These are phyloP conservation scores for Elsinoe australis DNA, from an alignment of 2,329 filamentous ascomycete species.

Conservation along the genomic window DNA sequence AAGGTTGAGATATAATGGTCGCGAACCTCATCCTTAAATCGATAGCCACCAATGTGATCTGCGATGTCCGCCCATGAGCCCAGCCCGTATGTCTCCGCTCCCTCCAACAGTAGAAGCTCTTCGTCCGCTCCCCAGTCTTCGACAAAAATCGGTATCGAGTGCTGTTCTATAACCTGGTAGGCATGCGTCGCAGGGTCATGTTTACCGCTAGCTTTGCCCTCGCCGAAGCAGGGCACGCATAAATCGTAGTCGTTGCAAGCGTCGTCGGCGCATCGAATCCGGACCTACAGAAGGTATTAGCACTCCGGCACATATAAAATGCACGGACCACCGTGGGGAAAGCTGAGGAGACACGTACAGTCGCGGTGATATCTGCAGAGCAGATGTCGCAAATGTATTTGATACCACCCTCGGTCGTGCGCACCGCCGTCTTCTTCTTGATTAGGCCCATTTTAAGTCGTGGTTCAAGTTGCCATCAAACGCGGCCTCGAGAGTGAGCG, in stretches of 20 bases:
- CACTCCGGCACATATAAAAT: constrained; percentile 11
- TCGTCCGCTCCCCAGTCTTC: constrained; percentile 96
- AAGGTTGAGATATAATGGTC: constrained; percentile 90
- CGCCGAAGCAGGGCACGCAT: constrained; percentile 88
- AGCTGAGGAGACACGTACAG: constrained; percentile 52
- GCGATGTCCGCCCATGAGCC: constrained; percentile 98
- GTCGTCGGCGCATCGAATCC: constrained; percentile 80
- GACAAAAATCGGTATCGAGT: constrained; percentile 94
- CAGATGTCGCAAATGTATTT: constrained; percentile 98
- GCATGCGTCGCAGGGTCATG: constrained; percentile 82
- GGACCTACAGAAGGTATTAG: constrained; percentile 55
- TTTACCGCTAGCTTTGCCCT: constrained; percentile 69
- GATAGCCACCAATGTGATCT: constrained; percentile 93
- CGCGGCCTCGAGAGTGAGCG: neutral
- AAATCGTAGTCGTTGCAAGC: constrained; percentile 91
- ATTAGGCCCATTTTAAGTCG: constrained; percentile 71
- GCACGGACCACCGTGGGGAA: constrained; percentile 14
- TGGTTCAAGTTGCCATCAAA: constrained; percentile 1
- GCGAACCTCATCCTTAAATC: constrained; percentile 88
- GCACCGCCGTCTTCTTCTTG: constrained; percentile 83
- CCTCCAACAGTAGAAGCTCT: constrained; percentile 85
- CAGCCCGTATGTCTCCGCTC: constrained; percentile 89
- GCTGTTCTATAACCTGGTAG: constrained; percentile 93
- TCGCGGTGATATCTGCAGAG: constrained; percentile 92
- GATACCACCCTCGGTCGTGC: constrained; percentile 54